Conservation (phyloP, 805 yeast genomes). For the Lachancea sp. region DNA sequence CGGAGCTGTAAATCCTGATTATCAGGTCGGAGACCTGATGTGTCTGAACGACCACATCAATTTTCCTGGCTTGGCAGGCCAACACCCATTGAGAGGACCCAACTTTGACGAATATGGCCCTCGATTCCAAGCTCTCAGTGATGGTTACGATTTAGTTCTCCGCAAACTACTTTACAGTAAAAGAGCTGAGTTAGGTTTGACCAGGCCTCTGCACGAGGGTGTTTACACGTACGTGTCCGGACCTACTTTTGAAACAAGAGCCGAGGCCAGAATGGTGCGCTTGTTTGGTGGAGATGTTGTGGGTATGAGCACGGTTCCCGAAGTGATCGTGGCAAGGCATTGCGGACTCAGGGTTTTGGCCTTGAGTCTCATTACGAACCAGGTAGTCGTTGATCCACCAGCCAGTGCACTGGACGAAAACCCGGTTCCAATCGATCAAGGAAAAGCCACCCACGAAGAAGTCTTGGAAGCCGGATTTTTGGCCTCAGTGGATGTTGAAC, state of each 20-base stretch:
- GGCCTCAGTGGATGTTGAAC: slow-evolving; percentile 78
- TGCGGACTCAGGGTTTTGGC: slow-evolving; percentile 79
- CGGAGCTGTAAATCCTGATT: slow-evolving; percentile 71
- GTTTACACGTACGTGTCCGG: slow-evolving; percentile 81
- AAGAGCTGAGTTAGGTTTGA: slow-evolving; percentile 42
- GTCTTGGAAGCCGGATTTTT: slow-evolving; percentile 74
- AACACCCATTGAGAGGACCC: slow-evolving; percentile 82
- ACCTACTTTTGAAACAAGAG: slow-evolving; percentile 89
- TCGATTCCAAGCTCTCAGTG: slow-evolving; percentile 80
- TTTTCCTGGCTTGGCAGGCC: slow-evolving; percentile 85
- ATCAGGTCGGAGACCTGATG: slow-evolving; percentile 85
- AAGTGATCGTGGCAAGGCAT: slow-evolving; percentile 88
- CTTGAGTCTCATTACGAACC: slow-evolving; percentile 78
- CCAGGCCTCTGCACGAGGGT: slow-evolving; percentile 76
- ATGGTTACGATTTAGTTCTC: slow-evolving; percentile 76
- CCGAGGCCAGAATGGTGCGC: slow-evolving; percentile 75
- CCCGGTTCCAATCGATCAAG: slow-evolving; percentile 51
- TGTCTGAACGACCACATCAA: slow-evolving; percentile 83
- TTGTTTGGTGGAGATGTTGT: slow-evolving; percentile 85
- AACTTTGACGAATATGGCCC: slow-evolving; percentile 77
- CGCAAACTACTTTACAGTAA: slow-evolving; percentile 54
- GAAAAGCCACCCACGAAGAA: slow-evolving; percentile 88
- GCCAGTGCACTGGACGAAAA: slow-evolving; percentile 55
- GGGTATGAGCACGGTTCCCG: slow-evolving; percentile 98
- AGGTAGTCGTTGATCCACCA: slow-evolving; percentile 64